Evolutionary conservation across 1,284 basidiomycete species (phyloP).

Genomic region (Rhodotorula mucilaginosa): DNA sequence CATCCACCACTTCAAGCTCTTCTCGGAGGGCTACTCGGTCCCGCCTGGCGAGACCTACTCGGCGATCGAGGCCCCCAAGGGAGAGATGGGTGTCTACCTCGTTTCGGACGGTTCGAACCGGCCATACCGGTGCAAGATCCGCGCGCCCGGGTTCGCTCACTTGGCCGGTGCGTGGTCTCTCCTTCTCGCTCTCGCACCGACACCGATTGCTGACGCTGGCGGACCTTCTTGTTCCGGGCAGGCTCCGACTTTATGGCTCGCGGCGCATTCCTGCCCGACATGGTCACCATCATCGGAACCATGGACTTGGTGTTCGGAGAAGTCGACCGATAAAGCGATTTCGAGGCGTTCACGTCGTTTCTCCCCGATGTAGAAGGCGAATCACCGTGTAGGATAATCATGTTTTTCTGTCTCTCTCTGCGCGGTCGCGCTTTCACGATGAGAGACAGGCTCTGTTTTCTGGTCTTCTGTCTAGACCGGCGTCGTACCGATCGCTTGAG

Average conservation of each 20-base stretch:
- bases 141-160: conserved; percentile 57
- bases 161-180: conserved; percentile 55
- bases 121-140: conserved; percentile 92
- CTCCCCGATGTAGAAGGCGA: too few relatives aligned
- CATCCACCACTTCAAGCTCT: conserved; percentile 96
- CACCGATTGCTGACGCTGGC: neutral
- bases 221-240: conserved; percentile 70
- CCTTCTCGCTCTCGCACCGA: neutral
- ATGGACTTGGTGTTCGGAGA: conserved; percentile 82
- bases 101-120: conserved; percentile 85
- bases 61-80: conserved; percentile 97
- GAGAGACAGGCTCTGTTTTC: too few relatives aligned
- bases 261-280: conserved; percentile 78
- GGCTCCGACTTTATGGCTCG: conserved; percentile 85
- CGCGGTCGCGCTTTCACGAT: too few relatives aligned
- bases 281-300: conserved; percentile 64
- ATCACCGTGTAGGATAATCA: too few relatives aligned
- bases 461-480: too few relatives aligned
- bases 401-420: too few relatives aligned
- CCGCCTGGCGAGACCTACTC: conserved; percentile 95
- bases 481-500: too few relatives aligned
- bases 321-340: conserved; percentile 50
- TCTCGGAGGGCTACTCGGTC: conserved; percentile 96
- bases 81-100: conserved; percentile 92
- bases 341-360: neutral